These are phyloP conservation scores for Ophiostoma australiae DNA, from an alignment of 2,329 filamentous ascomycete species.

Conservation along the genomic window DNA sequence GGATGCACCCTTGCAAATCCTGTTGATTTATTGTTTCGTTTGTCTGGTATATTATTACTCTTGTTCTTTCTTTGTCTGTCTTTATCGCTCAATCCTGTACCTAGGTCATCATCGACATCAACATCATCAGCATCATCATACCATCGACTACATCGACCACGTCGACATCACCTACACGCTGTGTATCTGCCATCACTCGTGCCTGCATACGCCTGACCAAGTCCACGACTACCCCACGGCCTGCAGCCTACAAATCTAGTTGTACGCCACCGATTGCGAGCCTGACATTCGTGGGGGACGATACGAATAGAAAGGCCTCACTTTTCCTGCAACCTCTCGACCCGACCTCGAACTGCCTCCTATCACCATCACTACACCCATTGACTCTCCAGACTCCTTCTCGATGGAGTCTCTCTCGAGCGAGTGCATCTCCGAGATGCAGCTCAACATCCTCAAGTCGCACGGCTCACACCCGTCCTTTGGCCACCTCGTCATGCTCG, in stretches of 20 bases:
- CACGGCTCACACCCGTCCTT: constrained; percentile 60
- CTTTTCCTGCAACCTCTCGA: neutral
- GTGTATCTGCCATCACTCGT: neutral
- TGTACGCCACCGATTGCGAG: neutral
- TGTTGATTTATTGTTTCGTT: neutral
- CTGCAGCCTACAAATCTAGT: neutral
- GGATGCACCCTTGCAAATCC: neutral
- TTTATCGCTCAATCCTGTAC: neutral
- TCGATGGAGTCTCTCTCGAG: constrained; percentile 19
- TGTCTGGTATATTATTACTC: neutral
- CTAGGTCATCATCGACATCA: neutral
- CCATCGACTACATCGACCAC: neutral
- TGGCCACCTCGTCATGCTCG: constrained; percentile 67
- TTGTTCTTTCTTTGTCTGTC: neutral
- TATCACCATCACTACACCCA: neutral
- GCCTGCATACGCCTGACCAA: neutral
- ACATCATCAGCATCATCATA: neutral
- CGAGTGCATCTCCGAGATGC: constrained; percentile 21
- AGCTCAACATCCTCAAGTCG: constrained; percentile 37
- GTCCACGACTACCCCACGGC: neutral
- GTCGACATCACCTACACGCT: neutral
- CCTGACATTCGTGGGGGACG: constrained; percentile 9
- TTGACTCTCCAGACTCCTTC: neutral
- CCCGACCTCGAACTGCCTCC: neutral
- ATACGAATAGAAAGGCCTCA: neutral